A percentile compares a stretch with the other conserved stretches of the same genome.
Evolutionary conservation across 2,329 filamentous ascomycete species (phyloP).

Genomic region (Botrytis byssoidea): DNA sequence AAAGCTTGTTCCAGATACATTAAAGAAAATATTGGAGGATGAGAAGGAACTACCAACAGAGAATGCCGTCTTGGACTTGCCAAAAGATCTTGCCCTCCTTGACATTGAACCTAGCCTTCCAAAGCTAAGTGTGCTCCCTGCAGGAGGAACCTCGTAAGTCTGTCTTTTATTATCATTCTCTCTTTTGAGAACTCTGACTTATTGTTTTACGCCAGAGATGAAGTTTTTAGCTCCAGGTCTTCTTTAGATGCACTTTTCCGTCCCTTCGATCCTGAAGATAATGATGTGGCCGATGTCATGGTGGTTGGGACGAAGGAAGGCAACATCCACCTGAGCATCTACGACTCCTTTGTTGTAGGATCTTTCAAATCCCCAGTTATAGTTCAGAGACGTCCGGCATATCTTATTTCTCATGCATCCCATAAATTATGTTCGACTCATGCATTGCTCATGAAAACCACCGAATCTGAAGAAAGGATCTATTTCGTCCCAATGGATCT

Average conservation of each 20-base stretch:
- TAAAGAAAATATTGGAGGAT: conserved; percentile 28
- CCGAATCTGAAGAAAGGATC: conserved; percentile 44
- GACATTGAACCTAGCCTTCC: conserved; percentile 76
- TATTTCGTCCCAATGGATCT: conserved; percentile 76
- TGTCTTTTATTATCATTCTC: neutral
- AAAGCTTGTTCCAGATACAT: conserved; percentile 24
- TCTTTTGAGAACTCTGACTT: conserved; percentile 7
- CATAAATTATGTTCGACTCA: conserved; percentile 76
- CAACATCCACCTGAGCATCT: conserved; percentile 73
- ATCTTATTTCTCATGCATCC: conserved; percentile 61
- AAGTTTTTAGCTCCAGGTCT: conserved; percentile 39
- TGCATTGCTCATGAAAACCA: conserved; percentile 60
- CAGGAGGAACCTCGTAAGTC: conserved; percentile 61
- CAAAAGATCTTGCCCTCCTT: conserved; percentile 68
- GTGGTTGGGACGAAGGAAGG: conserved; percentile 71
- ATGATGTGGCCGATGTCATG: conserved; percentile 76
- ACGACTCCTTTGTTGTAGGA: conserved; percentile 81
- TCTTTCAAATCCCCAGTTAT: conserved; percentile 51
- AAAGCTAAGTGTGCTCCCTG: conserved; percentile 69
- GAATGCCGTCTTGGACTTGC: conserved; percentile 51
- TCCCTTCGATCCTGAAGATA: conserved; percentile 55
- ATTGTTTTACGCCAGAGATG: conserved; percentile 32
- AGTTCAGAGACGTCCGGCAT: conserved; percentile 33
- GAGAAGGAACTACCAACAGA: conserved; percentile 23
- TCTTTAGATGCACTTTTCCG: conserved; percentile 40